These are phyloP conservation scores for Didymella pomorum DNA, from an alignment of 2,329 filamentous ascomycete species.

Conservation along the genomic window DNA sequence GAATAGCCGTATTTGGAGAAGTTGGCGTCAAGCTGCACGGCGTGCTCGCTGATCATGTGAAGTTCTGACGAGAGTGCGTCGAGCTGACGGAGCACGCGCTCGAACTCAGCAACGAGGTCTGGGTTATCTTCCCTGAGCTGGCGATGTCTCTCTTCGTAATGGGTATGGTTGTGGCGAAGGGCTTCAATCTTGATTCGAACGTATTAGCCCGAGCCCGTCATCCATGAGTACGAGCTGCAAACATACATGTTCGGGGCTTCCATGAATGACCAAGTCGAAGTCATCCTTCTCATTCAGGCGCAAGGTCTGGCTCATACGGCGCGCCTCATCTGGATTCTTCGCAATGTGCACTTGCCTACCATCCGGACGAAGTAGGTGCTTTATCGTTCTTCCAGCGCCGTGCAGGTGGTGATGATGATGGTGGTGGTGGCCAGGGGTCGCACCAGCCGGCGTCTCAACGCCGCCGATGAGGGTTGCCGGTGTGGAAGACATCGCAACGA, in stretches of 20 bases:
- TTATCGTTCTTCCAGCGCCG: slow-evolving; percentile 53
- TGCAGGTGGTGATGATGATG: slow-evolving; percentile 35
- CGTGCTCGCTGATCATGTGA: slow-evolving; percentile 62
- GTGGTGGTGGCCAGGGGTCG: slow-evolving; percentile 1
- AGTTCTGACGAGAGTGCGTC: slow-evolving; percentile 63
- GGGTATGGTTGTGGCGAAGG: slow-evolving; percentile 60
- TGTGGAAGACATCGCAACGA: slow-evolving; percentile 5
- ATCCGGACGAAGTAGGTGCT: slow-evolving; percentile 64
- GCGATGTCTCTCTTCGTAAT: slow-evolving; percentile 61
- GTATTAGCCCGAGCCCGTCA: neutral
- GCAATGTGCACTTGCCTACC: slow-evolving; percentile 66
- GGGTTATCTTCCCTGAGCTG: slow-evolving; percentile 60
- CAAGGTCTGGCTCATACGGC: slow-evolving; percentile 58
- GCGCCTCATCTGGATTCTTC: slow-evolving; percentile 64
- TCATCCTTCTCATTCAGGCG: slow-evolving; percentile 48
- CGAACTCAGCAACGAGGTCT: slow-evolving; percentile 64
- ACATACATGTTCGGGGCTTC: slow-evolving; percentile 59
- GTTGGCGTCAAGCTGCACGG: slow-evolving; percentile 65
- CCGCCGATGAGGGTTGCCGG: slow-evolving; percentile 3
- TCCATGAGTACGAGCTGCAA: too few species aligned
- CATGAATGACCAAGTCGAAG: slow-evolving; percentile 67
- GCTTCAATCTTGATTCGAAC: slow-evolving; percentile 49
- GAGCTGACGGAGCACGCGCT: slow-evolving; percentile 63
- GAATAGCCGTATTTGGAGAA: slow-evolving; percentile 71
- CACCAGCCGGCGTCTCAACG: slow-evolving; percentile 1